Evolutionary conservation across 78 protist genomes (phyloP).

Genomic region (Dictyostelium brefeldianum): DNA sequence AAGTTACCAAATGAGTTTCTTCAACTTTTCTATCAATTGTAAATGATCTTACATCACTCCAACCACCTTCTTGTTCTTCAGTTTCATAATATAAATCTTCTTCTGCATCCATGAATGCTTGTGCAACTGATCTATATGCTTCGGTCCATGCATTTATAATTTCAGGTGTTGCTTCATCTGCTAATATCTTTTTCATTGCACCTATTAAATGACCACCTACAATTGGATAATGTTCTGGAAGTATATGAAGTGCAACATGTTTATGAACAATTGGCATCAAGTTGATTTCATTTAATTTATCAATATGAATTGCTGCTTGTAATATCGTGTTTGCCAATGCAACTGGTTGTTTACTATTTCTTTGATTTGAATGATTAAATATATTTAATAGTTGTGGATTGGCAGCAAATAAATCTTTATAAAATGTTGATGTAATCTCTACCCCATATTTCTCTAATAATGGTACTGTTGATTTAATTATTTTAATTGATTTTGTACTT

Average conservation of each 20-base stretch:
- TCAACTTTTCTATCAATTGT: not conserved
- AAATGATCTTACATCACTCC: constrained; percentile 29
- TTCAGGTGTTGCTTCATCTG: constrained; percentile 32
- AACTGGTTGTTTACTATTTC: not conserved
- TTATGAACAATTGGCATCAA: constrained; percentile 42
- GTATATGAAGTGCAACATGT: constrained; percentile 13
- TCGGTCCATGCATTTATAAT: constrained; percentile 33
- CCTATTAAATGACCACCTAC: constrained; percentile 25
- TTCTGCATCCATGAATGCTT: constrained; percentile 25
- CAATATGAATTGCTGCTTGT: constrained; percentile 21
- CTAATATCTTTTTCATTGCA: constrained; percentile 1
- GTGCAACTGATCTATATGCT: constrained; percentile 16
- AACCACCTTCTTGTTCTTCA: constrained; percentile 35
- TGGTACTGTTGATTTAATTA: constrained; percentile 10
- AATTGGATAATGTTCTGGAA: constrained; percentile 26
- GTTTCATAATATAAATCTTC: constrained; percentile 20
- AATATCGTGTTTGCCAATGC: not conserved
- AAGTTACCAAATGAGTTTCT: not conserved
- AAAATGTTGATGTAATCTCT: not conserved
- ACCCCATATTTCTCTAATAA: constrained; percentile 2
- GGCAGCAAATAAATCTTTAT: constrained; percentile 1
- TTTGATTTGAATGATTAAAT: constrained; percentile 34
- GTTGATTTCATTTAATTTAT: constrained; percentile 5
- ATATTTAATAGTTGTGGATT: constrained; percentile 51
- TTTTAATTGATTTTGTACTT: not conserved